phyloP scores from a whole-genome alignment of 2,329 filamentous ascomycete species.

The Calonectria pauciramosa region DNA sequence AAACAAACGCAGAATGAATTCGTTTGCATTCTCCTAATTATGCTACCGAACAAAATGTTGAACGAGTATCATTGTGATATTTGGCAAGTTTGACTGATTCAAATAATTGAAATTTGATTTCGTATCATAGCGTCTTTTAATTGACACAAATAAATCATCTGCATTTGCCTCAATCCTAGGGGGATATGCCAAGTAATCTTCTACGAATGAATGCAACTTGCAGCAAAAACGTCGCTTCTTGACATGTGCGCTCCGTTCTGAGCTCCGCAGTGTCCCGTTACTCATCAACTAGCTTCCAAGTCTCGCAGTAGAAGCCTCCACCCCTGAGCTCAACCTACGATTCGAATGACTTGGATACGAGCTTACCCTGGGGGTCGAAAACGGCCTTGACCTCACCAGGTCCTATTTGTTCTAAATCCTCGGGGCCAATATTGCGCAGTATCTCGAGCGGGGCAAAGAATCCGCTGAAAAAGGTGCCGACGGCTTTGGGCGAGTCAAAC shows the following conservation, averaged over 20 bases:
- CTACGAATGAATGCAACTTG: background rate
- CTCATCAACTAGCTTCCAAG: conserved; percentile 39
- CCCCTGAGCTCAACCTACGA: conserved; percentile 39
- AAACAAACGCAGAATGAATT: background rate
- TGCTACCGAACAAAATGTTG: background rate
- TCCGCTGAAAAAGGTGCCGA: conserved; percentile 35
- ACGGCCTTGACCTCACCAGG: conserved; percentile 43
- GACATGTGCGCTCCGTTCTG: conserved; percentile 38
- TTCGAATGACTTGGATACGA: conserved; percentile 30
- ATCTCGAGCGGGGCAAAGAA: conserved; percentile 39
- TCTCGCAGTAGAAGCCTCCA: conserved; percentile 42
- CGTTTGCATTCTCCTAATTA: background rate
- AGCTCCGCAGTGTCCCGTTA: conserved; percentile 42
- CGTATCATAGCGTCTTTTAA: background rate
- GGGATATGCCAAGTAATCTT: conserved; percentile 1
- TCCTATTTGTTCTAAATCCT: conserved; percentile 42
- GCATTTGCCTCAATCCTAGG: background rate
- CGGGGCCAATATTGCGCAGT: conserved; percentile 41
- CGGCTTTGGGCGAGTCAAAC: conserved; percentile 24
- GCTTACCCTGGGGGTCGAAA: conserved; percentile 41
- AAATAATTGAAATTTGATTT: background rate
- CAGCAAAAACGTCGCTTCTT: conserved; percentile 33
- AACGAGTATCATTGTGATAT: background rate
- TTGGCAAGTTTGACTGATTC: background rate
- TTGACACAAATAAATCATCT: background rate